Evolutionary conservation across 1,284 basidiomycete species (phyloP).

Genomic region (Vanrija pseudolonga): DNA sequence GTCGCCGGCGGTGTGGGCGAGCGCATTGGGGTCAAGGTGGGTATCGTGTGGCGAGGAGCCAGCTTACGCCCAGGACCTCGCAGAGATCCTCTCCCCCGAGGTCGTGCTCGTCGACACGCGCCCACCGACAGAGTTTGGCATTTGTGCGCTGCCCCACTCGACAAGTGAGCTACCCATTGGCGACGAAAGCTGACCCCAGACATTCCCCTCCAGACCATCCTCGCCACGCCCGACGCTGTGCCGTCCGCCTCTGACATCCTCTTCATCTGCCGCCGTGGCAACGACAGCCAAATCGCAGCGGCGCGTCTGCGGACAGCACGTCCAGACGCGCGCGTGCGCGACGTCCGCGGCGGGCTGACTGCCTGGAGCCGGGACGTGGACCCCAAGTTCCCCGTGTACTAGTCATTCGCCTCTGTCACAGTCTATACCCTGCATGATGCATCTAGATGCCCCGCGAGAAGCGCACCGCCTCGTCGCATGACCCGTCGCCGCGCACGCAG

Average conservation of each 20-base stretch:
- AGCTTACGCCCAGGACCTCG: slow-evolving; percentile 4
- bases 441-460: slow-evolving; percentile 32
- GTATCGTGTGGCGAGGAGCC: background rate
- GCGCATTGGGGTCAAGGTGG: slow-evolving; percentile 24
- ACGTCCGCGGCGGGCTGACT: slow-evolving; percentile 72
- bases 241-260: slow-evolving; percentile 48
- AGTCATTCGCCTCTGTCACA: slow-evolving; percentile 20
- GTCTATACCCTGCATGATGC: slow-evolving; percentile 4
- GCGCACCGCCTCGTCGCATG: slow-evolving; percentile 28
- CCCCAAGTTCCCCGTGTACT: slow-evolving; percentile 72
- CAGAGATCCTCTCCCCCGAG: background rate
- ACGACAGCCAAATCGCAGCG: slow-evolving; percentile 87
- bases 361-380: slow-evolving; percentile 74
- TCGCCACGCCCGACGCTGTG: slow-evolving; percentile 24
- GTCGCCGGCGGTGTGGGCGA: slow-evolving; percentile 40
- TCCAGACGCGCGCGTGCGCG: slow-evolving; percentile 53
- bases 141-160: slow-evolving; percentile 73
- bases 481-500: slow-evolving; percentile 29
- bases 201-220: slow-evolving; percentile 36
- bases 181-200: slow-evolving; percentile 27
- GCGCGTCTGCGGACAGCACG: slow-evolving; percentile 54
- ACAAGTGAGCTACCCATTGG: slow-evolving; percentile 59
- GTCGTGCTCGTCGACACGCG: slow-evolving; percentile 73
- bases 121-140: slow-evolving; percentile 74
- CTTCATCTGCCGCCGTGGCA: slow-evolving; percentile 82